Evolutionary conservation across 305 asterid genomes (phyloP).

Genomic region (Fraxinus sp.): DNA sequence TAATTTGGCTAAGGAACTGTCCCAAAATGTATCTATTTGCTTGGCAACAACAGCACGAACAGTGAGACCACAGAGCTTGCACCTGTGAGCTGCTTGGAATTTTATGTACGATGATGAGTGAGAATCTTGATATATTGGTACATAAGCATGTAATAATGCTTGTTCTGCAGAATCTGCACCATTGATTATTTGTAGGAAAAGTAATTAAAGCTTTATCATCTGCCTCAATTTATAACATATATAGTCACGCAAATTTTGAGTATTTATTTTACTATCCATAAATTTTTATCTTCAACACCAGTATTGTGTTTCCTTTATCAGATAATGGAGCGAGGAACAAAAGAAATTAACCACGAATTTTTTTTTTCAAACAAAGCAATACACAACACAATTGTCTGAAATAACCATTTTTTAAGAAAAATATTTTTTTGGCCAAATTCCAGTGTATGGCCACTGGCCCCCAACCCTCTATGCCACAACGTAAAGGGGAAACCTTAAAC

Average conservation of each 20-base stretch:
- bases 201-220: not conserved
- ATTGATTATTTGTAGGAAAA: not conserved
- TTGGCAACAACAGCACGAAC: constrained; percentile 20
- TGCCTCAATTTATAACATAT: not conserved
- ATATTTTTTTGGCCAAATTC: not conserved
- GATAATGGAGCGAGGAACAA: not conserved
- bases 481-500: not conserved
- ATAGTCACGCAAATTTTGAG: not conserved
- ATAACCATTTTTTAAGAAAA: not conserved
- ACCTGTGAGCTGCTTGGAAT: not conserved
- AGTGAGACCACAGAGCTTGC: not conserved
- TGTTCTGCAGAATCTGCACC: not conserved
- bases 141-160: not conserved
- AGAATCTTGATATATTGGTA: not conserved
- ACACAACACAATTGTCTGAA: not conserved
- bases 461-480: not conserved
- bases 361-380: not conserved
- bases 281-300: not conserved
- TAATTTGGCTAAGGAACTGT: not conserved
- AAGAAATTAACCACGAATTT: not conserved
- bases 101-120: not conserved
- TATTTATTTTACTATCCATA: not conserved
- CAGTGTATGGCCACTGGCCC: not conserved
- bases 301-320: not conserved
- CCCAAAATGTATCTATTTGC: constrained; percentile 14